Evolutionary conservation across 805 yeast genomes (phyloP).

Genomic region (Komagataella populi): DNA sequence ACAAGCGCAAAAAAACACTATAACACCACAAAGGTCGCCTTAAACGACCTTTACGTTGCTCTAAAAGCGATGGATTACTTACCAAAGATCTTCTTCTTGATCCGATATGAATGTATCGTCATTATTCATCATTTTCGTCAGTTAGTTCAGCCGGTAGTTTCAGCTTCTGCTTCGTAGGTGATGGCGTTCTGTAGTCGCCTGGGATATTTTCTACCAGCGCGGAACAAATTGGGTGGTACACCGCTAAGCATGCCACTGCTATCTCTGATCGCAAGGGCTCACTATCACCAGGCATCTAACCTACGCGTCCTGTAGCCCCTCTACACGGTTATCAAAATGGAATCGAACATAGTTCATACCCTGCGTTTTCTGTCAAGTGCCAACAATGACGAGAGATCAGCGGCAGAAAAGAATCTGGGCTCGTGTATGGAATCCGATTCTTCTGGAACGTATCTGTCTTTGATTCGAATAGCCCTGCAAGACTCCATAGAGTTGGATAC

Average conservation of each 20-base stretch:
- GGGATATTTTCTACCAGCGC: neutral
- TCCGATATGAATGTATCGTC: conserved; percentile 56
- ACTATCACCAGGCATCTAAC: neutral
- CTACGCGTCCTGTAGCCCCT: neutral
- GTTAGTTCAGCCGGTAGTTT: neutral
- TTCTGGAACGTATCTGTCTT: conserved; percentile 24
- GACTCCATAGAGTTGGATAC: conserved; percentile 16
- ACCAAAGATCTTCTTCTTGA: conserved; percentile 69
- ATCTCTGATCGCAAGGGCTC: conserved; percentile 5
- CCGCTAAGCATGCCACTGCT: conserved; percentile 2
- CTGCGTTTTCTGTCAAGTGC: conserved; percentile 13
- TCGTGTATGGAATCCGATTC: conserved; percentile 32
- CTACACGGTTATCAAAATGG: neutral
- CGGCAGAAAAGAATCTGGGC: conserved; percentile 38
- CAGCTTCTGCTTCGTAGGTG: neutral
- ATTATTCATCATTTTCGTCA: conserved; percentile 11
- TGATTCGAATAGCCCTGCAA: conserved; percentile 28
- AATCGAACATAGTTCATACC: neutral
- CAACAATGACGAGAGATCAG: conserved; percentile 35
- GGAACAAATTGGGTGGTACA: neutral
- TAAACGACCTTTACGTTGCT: neutral
- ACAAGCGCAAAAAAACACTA: neutral
- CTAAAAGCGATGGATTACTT: conserved; percentile 12
- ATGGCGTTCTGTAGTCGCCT: neutral
- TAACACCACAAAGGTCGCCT: neutral